Conservation (phyloP, 2,329 filamentous ascomycete genomes). For the Rugonectria rugulosa region DNA sequence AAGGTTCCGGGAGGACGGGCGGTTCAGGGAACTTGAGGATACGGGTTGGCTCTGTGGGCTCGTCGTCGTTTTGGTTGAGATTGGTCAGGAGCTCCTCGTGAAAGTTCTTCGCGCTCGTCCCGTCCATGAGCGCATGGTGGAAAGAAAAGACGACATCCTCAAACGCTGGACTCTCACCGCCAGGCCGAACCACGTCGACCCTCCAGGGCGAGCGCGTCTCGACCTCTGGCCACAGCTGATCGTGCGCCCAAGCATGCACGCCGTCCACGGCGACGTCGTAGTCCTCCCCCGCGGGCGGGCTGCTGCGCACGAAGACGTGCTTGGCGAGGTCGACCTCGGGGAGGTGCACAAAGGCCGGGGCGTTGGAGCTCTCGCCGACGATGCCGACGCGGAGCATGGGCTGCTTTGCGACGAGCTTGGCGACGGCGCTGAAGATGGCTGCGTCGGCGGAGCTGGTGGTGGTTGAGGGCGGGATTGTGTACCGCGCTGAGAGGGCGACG, state of each 20-base stretch:
- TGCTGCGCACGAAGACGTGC: conserved; percentile 49
- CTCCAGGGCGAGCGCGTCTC: conserved; percentile 56
- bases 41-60: conserved; percentile 1
- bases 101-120: conserved; percentile 56
- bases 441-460: conserved; percentile 1
- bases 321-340: conserved; percentile 51
- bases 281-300: conserved; percentile 31
- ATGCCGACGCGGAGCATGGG: conserved; percentile 59
- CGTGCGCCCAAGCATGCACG: conserved; percentile 50
- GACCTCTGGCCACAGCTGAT: conserved; percentile 51
- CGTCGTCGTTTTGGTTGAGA: conserved; percentile 41
- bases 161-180: conserved; percentile 4
- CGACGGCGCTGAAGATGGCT: conserved; percentile 49
- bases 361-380: conserved; percentile 50
- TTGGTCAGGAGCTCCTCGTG: conserved; percentile 56
- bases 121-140: conserved; percentile 63
- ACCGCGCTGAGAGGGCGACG: conserved; percentile 55
- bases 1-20: conserved; percentile 46
- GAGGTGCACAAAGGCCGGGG: conserved; percentile 54
- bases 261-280: conserved; percentile 43
- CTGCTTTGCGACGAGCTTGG: conserved; percentile 51
- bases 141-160: conserved; percentile 56
- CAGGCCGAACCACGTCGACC: conserved; percentile 46
- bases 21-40: conserved; percentile 39
- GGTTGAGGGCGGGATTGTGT: conserved; percentile 38